Percentiles rank a stretch among this genome's conserved stretches.
Conservation (phyloP, 495 filamentous ascomycete genomes). For the Xylaria intraflava region DNA sequence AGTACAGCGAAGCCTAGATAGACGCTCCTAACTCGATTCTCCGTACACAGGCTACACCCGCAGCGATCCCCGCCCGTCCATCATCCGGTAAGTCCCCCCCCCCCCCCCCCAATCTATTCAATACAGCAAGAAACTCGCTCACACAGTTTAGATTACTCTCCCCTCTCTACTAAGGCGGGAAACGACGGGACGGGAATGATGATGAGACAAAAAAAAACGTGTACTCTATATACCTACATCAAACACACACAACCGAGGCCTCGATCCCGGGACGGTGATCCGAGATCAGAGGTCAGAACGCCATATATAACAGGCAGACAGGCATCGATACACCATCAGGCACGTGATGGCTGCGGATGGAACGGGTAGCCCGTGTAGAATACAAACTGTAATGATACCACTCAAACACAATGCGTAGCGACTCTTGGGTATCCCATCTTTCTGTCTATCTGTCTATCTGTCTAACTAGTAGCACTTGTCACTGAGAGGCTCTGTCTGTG, state of each 20-base stretch:
- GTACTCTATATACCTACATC: neutral
- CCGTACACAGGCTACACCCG: conserved; percentile 70
- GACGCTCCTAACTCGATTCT: conserved; percentile 18
- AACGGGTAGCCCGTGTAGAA: conserved; percentile 5
- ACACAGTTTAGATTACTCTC: conserved; percentile 58
- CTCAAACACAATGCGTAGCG: too few species aligned
- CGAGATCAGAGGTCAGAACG: neutral
- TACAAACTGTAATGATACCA: conserved; percentile 11
- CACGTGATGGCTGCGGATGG: neutral
- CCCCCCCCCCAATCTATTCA: neutral
- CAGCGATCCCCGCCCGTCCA: conserved; percentile 83
- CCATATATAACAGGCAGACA: neutral
- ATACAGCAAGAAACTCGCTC: neutral
- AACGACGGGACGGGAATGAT: neutral
- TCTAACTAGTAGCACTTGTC: too few species aligned
- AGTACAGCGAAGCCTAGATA: neutral
- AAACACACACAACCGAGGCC: neutral
- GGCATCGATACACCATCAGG: neutral
- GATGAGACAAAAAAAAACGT: neutral
- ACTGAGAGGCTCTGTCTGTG: too few species aligned
- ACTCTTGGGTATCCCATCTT: too few species aligned
- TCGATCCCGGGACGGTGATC: neutral
- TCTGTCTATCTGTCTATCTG: too few species aligned
- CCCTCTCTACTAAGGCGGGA: conserved; percentile 51
- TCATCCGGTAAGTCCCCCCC: conserved; percentile 66